A percentile compares a stretch with the other conserved stretches of the same genome.
These are phyloP conservation scores for Pleurotus tuoliensis DNA, from an alignment of 768 basidiomycete species.

Conservation along the genomic window DNA sequence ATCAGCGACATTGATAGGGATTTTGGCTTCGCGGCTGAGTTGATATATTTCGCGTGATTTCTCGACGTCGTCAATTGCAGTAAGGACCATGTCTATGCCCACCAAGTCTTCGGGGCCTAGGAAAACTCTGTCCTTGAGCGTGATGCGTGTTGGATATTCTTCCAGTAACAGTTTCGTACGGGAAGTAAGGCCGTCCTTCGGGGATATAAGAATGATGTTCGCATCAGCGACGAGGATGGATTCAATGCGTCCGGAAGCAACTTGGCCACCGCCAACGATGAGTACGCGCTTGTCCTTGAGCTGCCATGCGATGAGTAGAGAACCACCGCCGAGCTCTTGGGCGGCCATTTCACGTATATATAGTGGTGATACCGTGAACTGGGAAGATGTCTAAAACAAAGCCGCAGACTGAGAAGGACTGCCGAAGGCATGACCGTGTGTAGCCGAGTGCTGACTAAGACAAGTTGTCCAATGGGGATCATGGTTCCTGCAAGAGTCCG, in stretches of 20 bases:
- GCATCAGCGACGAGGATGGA: constrained; percentile 83
- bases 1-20: constrained; percentile 96
- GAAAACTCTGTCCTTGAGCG: constrained; percentile 70
- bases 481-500: no score
- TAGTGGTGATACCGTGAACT: constrained; percentile 10
- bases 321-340: constrained; percentile 49
- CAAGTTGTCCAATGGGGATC: neutral
- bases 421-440: no score
- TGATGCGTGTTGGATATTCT: constrained; percentile 48
- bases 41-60: constrained; percentile 70
- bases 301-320: constrained; percentile 92
- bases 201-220: constrained; percentile 72
- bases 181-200: constrained; percentile 59
- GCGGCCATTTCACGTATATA: constrained; percentile 16
- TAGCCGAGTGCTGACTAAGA: constrained; percentile 3
- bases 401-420: neutral
- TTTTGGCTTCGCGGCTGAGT: constrained; percentile 59
- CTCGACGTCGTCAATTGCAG: constrained; percentile 83
- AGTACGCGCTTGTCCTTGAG: constrained; percentile 80
- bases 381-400: neutral
- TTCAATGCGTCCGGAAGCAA: constrained; percentile 85
- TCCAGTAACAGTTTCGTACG: constrained; percentile 53
- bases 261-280: constrained; percentile 90
- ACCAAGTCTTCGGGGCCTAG: constrained; percentile 60
- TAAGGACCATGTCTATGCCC: constrained; percentile 82